Evolutionary conservation across 129 eudicot species (phyloP).

Genomic region (Helichrysum umbraculigerum): DNA sequence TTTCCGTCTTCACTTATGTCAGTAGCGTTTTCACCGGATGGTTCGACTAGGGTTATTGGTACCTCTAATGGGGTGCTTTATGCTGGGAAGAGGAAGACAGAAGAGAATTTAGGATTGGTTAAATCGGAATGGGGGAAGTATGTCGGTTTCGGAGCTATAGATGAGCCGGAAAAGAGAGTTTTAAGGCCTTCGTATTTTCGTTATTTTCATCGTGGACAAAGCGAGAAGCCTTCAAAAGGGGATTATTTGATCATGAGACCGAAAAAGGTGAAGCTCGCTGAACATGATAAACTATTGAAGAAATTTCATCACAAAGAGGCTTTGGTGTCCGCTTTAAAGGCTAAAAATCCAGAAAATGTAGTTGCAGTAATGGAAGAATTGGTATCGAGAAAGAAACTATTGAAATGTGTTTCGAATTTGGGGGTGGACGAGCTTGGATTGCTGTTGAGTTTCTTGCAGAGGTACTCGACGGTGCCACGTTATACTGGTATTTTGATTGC

Average conservation of each 20-base stretch:
- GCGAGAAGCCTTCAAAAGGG: slow-evolving; percentile 73
- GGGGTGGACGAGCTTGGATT: slow-evolving; percentile 75
- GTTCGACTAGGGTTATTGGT: slow-evolving; percentile 73
- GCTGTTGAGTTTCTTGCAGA: slow-evolving; percentile 69
- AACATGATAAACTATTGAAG: slow-evolving; percentile 76
- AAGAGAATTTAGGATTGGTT: slow-evolving; percentile 31
- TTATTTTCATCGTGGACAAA: slow-evolving; percentile 82
- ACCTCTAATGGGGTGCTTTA: slow-evolving; percentile 72
- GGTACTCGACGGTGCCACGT: slow-evolving; percentile 65
- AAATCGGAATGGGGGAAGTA: slow-evolving; percentile 41
- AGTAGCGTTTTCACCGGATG: slow-evolving; percentile 83
- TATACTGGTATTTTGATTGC: slow-evolving; percentile 61
- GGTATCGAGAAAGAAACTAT: slow-evolving; percentile 77
- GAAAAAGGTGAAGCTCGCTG: slow-evolving; percentile 79
- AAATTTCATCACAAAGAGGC: slow-evolving; percentile 94
- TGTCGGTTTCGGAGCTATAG: slow-evolving; percentile 39
- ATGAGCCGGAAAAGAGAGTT: slow-evolving; percentile 46
- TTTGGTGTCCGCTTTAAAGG: slow-evolving; percentile 61
- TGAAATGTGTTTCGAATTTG: slow-evolving; percentile 70
- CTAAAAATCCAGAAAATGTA: slow-evolving; percentile 65
- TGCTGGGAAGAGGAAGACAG: slow-evolving; percentile 66
- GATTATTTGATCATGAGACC: slow-evolving; percentile 65
- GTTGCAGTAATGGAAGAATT: slow-evolving; percentile 95
- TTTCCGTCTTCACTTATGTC: slow-evolving; percentile 62
- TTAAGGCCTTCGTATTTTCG: slow-evolving; percentile 75